A percentile compares a stretch with the other conserved stretches of the same genome.
These are phyloP conservation scores for Ceratocystis eucalypticola DNA, from an alignment of 2,329 filamentous ascomycete species.

Conservation along the genomic window DNA sequence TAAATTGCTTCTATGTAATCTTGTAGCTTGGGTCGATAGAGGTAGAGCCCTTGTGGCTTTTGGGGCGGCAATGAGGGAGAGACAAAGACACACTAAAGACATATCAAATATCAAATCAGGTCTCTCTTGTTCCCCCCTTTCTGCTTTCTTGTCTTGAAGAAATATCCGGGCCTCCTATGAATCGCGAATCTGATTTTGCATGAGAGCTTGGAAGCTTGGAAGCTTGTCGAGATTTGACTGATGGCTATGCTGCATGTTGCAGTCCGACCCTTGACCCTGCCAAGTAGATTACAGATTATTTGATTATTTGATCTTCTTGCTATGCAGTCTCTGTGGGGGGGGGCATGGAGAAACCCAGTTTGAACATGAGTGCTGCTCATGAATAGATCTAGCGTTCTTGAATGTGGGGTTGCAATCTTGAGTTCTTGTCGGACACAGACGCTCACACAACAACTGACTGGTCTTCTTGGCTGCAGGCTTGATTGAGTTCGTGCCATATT, in stretches of 20 bases:
- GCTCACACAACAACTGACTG: too few species aligned
- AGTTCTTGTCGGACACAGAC: too few species aligned
- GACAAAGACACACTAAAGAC: neutral
- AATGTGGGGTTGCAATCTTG: too few species aligned
- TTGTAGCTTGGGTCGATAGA: neutral
- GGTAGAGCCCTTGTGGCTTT: neutral
- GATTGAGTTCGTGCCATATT: too few species aligned
- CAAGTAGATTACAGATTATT: neutral
- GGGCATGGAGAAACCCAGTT: too few species aligned
- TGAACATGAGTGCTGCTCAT: too few species aligned
- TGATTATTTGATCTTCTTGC: neutral
- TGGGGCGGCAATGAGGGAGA: neutral
- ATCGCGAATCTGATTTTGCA: neutral
- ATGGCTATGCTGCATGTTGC: neutral
- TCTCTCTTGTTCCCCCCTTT: neutral
- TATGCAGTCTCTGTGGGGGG: too few species aligned
- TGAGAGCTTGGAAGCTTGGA: neutral
- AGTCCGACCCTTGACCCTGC: neutral
- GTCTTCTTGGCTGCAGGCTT: too few species aligned
- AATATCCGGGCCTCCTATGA: slow-evolving; percentile 2
- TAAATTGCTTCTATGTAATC: neutral
- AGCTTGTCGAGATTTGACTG: neutral
- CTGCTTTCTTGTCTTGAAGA: neutral
- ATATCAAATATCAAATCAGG: neutral
- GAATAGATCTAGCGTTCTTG: too few species aligned